Base-by-base conservation (phyloP, 306 rosid genomes). In the Datisca glomerata region DNA sequence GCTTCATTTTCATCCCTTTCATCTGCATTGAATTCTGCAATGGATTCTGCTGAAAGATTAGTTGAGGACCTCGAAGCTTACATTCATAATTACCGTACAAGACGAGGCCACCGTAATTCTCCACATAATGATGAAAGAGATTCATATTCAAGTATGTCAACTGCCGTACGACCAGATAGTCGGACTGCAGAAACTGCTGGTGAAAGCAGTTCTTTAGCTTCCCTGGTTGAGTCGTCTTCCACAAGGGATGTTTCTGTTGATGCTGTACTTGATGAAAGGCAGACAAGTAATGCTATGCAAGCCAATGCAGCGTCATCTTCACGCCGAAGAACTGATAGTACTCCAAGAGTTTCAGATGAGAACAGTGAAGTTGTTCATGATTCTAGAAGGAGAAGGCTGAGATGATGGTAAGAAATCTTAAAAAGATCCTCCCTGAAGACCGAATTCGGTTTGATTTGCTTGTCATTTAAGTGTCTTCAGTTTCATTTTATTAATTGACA, bases 1-100 rank as follows among this genome's bases (percentile, higher is more conserved):
- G 64, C 74, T 51, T 73, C 92, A 12, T 68, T 80, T 47, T 66
- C 96, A 12, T 59, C 82, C 37, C 75, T 80, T 27, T 67, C 89
- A 19, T 69, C 80, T 14, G 82, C 78, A 16, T 36, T 85, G 49
- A 69, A 68, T 56, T 66, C 95, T 45, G 81, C 86, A 24, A 48
- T 73, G 74, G 59, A 59, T 58, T 61, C 81, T 41, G 81, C 79
- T 12, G 81, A 71, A 51, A 67, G 78, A 65, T 48, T 80, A 43
- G 75, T 67, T 24, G 78, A 72, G 57, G 81, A 69, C 61, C 87
- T 72, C 17, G 82, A 71, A 51, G 47, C 68, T 37, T 69, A 69
- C 61, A 54, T 74, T 46, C 61, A 49, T 53, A 45, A 29, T 47
- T 62, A 36, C 41, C 35, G 32, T 5, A 15, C 12, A 6, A 36